phyloP scores from a whole-genome alignment of 1,284 basidiomycete genomes.

The Porogramme epimiltina region DNA sequence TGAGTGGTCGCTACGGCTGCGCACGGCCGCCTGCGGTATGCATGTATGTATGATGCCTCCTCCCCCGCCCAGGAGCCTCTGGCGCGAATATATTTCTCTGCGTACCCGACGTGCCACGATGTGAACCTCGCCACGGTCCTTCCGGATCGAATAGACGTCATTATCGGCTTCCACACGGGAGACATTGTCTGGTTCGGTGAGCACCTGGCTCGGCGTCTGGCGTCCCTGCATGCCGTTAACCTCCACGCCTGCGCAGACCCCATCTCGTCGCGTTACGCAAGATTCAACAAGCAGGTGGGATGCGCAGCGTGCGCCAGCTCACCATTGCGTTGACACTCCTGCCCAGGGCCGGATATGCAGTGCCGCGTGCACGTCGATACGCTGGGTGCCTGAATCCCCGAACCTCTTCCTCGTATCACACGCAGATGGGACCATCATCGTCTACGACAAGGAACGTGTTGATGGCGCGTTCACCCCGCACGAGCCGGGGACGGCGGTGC shows the following conservation, averaged over 20 bases:
- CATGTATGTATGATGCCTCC: neutral
- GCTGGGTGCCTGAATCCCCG: slow-evolving; percentile 87
- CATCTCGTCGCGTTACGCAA: slow-evolving; percentile 81
- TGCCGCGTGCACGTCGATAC: slow-evolving; percentile 81
- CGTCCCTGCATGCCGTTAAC: too few relatives aligned
- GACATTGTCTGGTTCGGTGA: slow-evolving; percentile 91
- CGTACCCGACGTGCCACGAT: slow-evolving; percentile 88
- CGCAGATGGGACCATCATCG: slow-evolving; percentile 84
- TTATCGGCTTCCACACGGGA: slow-evolving; percentile 92
- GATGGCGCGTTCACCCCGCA: slow-evolving; percentile 74
- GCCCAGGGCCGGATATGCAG: slow-evolving; percentile 77
- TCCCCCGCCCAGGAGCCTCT: slow-evolving; percentile 71
- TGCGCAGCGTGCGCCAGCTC: neutral
- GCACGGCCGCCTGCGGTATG: neutral
- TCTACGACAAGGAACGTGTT: slow-evolving; percentile 89
- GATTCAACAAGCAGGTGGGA: slow-evolving; percentile 87
- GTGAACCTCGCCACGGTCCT: slow-evolving; percentile 81
- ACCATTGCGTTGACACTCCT: slow-evolving; percentile 14
- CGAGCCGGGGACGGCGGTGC: slow-evolving; percentile 43
- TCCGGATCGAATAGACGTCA: slow-evolving; percentile 81
- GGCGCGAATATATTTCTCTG: slow-evolving; percentile 82
- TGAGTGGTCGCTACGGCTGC: slow-evolving; percentile 36
- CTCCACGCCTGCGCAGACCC: slow-evolving; percentile 57
- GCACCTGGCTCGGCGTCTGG: slow-evolving; percentile 11
- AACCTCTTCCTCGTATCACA: slow-evolving; percentile 91